A percentile compares a stretch with the other conserved stretches of the same genome.
Evolutionary conservation across 345 rosid genomes (phyloP).

Genomic region (Melaleuca alternifolia): DNA sequence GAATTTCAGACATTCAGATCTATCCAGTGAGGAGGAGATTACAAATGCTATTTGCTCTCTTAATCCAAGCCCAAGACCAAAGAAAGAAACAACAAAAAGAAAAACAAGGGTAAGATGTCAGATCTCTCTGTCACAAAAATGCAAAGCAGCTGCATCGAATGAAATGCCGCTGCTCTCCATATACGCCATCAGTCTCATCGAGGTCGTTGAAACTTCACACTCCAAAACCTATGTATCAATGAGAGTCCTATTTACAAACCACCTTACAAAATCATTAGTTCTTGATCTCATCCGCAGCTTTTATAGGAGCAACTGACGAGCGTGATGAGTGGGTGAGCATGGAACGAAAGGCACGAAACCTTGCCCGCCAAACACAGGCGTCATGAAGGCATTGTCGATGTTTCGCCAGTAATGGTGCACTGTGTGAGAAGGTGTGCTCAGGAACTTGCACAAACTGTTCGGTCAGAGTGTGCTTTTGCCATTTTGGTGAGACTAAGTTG

Average conservation of each 20-base stretch:
- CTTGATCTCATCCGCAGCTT: no score
- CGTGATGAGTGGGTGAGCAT: conserved; percentile 14
- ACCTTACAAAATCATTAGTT: no score
- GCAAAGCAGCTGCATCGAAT: background rate
- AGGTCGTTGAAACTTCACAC: background rate
- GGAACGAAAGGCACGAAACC: conserved; percentile 23
- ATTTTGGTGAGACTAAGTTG: background rate
- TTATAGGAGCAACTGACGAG: background rate
- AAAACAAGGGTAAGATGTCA: background rate
- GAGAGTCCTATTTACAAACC: background rate
- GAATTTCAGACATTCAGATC: no score
- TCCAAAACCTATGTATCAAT: background rate
- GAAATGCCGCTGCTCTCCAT: background rate
- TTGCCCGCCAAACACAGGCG: conserved; percentile 25
- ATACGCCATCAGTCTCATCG: background rate
- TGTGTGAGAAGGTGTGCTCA: conserved; percentile 15
- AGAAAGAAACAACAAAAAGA: background rate
- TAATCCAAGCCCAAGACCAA: background rate
- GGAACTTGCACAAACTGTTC: conserved; percentile 10
- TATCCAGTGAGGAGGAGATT: background rate
- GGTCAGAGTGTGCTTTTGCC: background rate
- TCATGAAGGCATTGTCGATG: conserved; percentile 24
- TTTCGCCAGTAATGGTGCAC: conserved; percentile 24
- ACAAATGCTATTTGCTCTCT: background rate
- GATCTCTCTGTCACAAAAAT: background rate